Percentiles rank a stretch among this genome's conserved stretches.
Conservation (phyloP, 345 rosid species). For the Citrus reticulata region DNA sequence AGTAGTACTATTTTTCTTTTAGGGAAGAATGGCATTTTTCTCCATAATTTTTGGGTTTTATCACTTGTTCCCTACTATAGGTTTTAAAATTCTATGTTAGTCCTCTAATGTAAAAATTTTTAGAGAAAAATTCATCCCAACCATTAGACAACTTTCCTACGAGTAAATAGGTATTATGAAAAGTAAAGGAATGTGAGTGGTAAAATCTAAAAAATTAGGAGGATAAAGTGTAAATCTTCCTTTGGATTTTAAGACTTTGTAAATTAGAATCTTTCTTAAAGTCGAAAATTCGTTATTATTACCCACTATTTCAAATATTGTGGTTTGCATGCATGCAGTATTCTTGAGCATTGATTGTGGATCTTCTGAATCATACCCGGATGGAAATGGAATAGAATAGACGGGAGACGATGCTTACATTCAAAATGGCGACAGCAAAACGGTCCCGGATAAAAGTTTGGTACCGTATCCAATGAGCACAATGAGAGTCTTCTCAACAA, state of each 20-base stretch:
- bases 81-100: not conserved
- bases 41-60: no score
- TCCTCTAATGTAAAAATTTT: not conserved
- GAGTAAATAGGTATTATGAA: no score
- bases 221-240: not conserved
- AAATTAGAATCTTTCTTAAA: no score
- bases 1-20: no score
- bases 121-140: not conserved
- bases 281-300: not conserved
- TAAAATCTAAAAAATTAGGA: not conserved
- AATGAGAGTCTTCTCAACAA: slow-evolving; percentile 20
- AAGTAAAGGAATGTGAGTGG: not conserved
- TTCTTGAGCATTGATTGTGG: not conserved
- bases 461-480: slow-evolving; percentile 12
- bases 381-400: not conserved
- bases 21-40: no score
- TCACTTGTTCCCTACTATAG: not conserved
- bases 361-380: not conserved
- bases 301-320: not conserved
- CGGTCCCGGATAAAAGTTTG: not conserved
- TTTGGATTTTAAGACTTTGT: no score
- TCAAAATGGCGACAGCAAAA: not conserved
- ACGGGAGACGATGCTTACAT: slow-evolving; percentile 12
- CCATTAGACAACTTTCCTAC: not conserved
- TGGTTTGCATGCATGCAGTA: not conserved